Conservation (phyloP, 1,139 yeast genomes). For the Pichia sp. region DNA sequence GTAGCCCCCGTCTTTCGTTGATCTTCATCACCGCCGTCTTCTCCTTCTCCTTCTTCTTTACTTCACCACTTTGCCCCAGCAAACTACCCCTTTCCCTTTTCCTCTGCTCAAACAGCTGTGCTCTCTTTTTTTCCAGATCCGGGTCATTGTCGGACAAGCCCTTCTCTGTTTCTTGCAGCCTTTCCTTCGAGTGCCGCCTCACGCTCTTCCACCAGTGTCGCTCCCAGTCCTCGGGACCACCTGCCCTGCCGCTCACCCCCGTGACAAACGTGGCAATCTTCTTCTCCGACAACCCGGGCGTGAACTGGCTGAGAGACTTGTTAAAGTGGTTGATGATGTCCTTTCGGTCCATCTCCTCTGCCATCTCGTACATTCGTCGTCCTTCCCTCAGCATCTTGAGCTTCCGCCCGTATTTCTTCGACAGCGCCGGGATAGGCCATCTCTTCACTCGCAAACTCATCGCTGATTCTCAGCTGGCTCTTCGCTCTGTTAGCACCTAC, state of each 20-base stretch:
- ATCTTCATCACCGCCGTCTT: not conserved
- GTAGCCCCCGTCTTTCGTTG: not conserved
- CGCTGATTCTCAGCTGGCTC: too few relatives aligned
- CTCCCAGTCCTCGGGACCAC: not conserved
- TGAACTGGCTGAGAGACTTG: not conserved
- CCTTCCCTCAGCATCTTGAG: conserved; percentile 2
- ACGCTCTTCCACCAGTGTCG: not conserved
- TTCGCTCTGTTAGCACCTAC: too few relatives aligned
- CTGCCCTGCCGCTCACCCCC: conserved; percentile 1
- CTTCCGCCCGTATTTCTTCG: not conserved
- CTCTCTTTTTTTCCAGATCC: too few relatives aligned
- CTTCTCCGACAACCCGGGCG: not conserved
- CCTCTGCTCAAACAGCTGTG: too few relatives aligned
- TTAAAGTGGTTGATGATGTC: conserved; percentile 1
- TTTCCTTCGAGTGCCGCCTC: not conserved
- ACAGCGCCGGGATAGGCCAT: not conserved
- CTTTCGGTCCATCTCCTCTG: not conserved
- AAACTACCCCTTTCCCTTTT: not conserved
- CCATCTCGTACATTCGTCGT: not conserved
- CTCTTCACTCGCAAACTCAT: not conserved
- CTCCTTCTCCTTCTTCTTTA: not conserved
- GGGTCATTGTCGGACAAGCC: too few relatives aligned
- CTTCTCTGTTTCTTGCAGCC: not conserved
- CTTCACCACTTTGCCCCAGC: not conserved
- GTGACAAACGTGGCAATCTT: not conserved